Evolutionary conservation across 306 rosid genomes (phyloP).

Genomic region (Ochetophila trinervis): DNA sequence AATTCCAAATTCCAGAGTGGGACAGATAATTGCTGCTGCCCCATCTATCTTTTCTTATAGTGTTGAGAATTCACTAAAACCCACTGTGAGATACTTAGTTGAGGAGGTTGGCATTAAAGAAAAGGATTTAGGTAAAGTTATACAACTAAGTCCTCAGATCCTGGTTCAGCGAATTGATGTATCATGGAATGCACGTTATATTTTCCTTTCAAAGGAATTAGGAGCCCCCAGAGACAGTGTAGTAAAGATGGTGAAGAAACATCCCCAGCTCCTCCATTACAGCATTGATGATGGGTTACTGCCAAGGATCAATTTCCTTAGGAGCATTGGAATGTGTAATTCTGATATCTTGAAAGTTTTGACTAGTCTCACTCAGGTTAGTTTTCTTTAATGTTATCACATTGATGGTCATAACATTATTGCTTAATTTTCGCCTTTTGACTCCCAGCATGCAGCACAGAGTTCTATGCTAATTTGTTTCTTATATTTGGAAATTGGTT

Average conservation of each 20-base stretch:
- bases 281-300: conserved; percentile 86
- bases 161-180: conserved; percentile 85
- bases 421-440: background rate
- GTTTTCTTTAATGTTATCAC: conserved; percentile 19
- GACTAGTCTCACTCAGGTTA: conserved; percentile 91
- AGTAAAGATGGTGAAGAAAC: conserved; percentile 94
- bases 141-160: conserved; percentile 93
- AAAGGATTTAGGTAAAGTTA: conserved; percentile 84
- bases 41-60: conserved; percentile 91
- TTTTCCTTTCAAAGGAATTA: conserved; percentile 81
- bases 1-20: conserved; percentile 71
- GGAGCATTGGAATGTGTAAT: conserved; percentile 93
- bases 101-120: conserved; percentile 97
- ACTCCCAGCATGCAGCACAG: background rate
- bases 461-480: background rate
- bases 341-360: conserved; percentile 82
- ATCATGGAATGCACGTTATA: conserved; percentile 73
- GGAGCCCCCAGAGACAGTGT: conserved; percentile 87
- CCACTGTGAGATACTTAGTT: conserved; percentile 78
- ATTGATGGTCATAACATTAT: too few relatives aligned
- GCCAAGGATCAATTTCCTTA: conserved; percentile 88
- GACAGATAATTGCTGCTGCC: conserved; percentile 73
- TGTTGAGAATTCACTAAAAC: conserved; percentile 85
- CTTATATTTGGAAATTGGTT: background rate
- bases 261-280: conserved; percentile 96